phyloP scores from a whole-genome alignment of 75 land plant species.

The Selaginella moellendorffii region DNA sequence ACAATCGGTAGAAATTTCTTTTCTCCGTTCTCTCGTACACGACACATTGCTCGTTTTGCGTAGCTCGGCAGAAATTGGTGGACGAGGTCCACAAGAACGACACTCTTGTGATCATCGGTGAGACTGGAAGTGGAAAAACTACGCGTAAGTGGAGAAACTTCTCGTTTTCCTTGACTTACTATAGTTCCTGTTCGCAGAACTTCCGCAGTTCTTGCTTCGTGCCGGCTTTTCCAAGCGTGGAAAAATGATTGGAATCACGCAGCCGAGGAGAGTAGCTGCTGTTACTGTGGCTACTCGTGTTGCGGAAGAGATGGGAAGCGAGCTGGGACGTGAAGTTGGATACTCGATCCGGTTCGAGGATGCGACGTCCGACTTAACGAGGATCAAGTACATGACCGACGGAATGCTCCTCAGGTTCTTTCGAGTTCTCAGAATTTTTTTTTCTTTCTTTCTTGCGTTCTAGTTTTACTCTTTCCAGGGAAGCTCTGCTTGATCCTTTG shows the following conservation, averaged over 20 bases:
- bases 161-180: not conserved
- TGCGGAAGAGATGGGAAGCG: slow-evolving; percentile 66
- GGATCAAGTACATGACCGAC: slow-evolving; percentile 91
- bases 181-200: slow-evolving; percentile 31
- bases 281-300: slow-evolving; percentile 91
- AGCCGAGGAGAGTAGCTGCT: slow-evolving; percentile 90
- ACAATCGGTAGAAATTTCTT: slow-evolving; percentile 81
- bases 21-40: too few relatives aligned
- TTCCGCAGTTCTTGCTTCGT: slow-evolving; percentile 68
- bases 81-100: slow-evolving; percentile 53
- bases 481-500: slow-evolving; percentile 74
- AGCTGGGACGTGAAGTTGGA: slow-evolving; percentile 52
- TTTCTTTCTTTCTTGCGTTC: too few relatives aligned
- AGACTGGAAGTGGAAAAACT: slow-evolving; percentile 95
- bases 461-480: slow-evolving; percentile 39
- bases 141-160: slow-evolving; percentile 76
- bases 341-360: slow-evolving; percentile 95
- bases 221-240: slow-evolving; percentile 65
- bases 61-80: slow-evolving; percentile 51
- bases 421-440: too few relatives aligned
- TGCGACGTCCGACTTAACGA: slow-evolving; percentile 53
- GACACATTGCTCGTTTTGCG: too few relatives aligned
- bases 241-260: slow-evolving; percentile 70
- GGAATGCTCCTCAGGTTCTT: slow-evolving; percentile 72
- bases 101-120: slow-evolving; percentile 68